Evolutionary conservation across 2,329 filamentous ascomycete genomes (phyloP), one percentile per base, ranked within the genome.

Genomic region (Fusarium bactridioides): DNA sequence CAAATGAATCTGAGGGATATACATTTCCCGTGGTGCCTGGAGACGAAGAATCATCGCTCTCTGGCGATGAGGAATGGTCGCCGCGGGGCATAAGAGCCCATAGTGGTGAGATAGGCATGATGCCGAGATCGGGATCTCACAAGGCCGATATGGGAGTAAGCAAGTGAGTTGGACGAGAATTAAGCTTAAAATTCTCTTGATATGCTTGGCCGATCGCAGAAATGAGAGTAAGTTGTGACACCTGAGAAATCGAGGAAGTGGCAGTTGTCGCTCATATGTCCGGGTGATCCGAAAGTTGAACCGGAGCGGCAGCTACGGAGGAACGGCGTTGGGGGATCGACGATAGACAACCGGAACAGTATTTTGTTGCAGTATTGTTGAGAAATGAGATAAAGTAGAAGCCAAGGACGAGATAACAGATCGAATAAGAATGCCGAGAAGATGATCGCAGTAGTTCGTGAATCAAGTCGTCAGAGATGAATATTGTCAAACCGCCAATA

Each of bases 41-140:
- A 21, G 70, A 62, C 41, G 74, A 74, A 25, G 69, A 64, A 29
- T 66, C 43, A 12, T 75, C 65, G 10, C 38, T 54, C 55, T 75
- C 73, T 23, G 74, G 74, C 18, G 72, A 73, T 45, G 74, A 76
- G 31, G 72, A 76, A 35, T 76, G 74, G 10, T 77, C 70, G 37
- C 70, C 69, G 62, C 75, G 75, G 45, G 73, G 54, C 38, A 51
- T 25, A 47, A 76, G 37, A 53, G 48, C 48, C 65, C 64, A 74
- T 40, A 23, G 38, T 31, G 67, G 51, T 54, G 70, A 63, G 44
- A 45, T 23, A 35, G 61, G 54, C 73, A 75, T 75, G 47, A 44
- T 67, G 65, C 44, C 43, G 40, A 55, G 54, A 55, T 41, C 41
- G 65, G 44, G 51, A 38, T 27, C 54, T 55, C 48, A 25, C 35